Evolutionary conservation across 371 early-diverging fungal species (phyloP).

Genomic region (Actinomortierella ambigua): DNA sequence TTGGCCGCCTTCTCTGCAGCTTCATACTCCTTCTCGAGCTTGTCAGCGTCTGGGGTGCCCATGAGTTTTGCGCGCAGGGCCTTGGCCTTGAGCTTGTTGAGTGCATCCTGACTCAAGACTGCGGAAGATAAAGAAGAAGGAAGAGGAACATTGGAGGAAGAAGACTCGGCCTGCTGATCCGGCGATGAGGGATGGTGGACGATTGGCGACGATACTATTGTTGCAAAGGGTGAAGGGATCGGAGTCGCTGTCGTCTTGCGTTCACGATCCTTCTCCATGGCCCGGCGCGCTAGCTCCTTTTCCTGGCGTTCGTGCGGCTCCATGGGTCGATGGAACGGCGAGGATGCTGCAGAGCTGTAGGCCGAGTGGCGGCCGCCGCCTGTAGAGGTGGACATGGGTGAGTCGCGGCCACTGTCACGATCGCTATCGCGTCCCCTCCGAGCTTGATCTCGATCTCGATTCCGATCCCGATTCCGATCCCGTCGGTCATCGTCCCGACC

Average conservation of each 20-base stretch:
- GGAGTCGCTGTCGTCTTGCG: conserved; percentile 31
- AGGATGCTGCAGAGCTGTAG: conserved; percentile 43
- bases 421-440: not conserved
- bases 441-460: conserved; percentile 13
- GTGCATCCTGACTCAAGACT: conserved; percentile 63
- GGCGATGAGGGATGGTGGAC: conserved; percentile 13
- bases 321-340: conserved; percentile 44
- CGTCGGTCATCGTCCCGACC: not conserved
- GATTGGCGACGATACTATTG: conserved; percentile 37
- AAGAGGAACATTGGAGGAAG: conserved; percentile 7
- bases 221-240: conserved; percentile 41
- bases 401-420: conserved; percentile 12
- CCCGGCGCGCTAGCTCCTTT: conserved; percentile 27
- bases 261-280: conserved; percentile 32
- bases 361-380: conserved; percentile 31
- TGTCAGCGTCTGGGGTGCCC: conserved; percentile 66
- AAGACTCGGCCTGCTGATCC: conserved; percentile 18
- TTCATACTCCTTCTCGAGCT: conserved; percentile 75
- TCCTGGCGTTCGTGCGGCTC: conserved; percentile 37
- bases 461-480: conserved; percentile 9
- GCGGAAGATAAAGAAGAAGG: conserved; percentile 34
- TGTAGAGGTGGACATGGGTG: conserved; percentile 8
- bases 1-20: conserved; percentile 44
- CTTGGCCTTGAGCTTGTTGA: conserved; percentile 88
- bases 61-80: conserved; percentile 81